These are phyloP conservation scores for Neofusicoccum parvum DNA, from an alignment of 2,329 filamentous ascomycete genomes.

Conservation along the genomic window DNA sequence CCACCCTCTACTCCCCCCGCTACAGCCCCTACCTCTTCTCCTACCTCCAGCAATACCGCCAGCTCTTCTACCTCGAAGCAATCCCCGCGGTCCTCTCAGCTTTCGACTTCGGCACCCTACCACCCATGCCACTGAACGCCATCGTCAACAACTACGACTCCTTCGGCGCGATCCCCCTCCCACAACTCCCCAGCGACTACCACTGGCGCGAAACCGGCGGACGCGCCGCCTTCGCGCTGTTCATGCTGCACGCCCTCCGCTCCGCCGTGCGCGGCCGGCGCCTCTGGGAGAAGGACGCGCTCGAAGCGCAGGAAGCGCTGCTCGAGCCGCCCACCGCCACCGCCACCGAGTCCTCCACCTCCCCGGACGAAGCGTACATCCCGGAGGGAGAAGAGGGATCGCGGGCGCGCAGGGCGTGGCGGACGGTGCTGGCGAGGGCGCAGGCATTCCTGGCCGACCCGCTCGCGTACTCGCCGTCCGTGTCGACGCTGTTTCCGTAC, in stretches of 20 bases:
- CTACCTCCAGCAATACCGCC: not conserved
- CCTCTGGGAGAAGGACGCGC: not conserved
- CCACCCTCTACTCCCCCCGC: not conserved
- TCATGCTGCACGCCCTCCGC: not conserved
- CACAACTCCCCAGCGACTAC: not conserved
- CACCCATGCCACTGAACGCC: not conserved
- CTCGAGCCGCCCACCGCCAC: not conserved
- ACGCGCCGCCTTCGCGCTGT: not conserved
- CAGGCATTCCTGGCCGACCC: not conserved
- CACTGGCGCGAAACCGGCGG: not conserved
- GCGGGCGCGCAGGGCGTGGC: not conserved
- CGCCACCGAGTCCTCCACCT: not conserved
- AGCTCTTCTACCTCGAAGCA: conserved; percentile 1
- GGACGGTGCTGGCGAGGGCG: not conserved
- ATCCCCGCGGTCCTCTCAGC: not conserved
- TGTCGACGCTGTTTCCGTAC: not conserved
- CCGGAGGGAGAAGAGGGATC: not conserved
- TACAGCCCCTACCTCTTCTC: not conserved
- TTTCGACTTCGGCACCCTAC: not conserved
- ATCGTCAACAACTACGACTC: not conserved
- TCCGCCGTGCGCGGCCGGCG: not conserved
- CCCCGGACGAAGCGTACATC: too few relatives aligned
- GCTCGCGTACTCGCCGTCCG: not conserved
- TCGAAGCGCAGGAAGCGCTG: not conserved
- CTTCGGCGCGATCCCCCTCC: not conserved